A percentile compares a stretch with the other conserved stretches of the same genome.
Conservation (phyloP, 1,139 yeast species). For the Candida labiduridarum region DNA sequence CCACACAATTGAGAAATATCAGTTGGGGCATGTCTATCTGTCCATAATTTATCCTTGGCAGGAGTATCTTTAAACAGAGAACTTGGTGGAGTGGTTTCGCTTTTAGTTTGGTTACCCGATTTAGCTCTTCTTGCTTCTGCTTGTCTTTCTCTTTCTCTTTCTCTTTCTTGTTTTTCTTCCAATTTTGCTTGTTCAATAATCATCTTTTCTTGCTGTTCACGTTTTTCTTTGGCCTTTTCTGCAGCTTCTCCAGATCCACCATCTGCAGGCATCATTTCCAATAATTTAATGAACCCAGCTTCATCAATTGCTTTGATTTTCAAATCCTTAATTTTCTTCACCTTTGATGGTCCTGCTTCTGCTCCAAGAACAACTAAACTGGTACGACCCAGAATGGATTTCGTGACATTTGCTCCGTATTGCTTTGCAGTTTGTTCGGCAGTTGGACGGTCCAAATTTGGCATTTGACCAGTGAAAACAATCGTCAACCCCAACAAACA, state of each 20-base stretch:
- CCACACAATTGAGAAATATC: conserved; percentile 82
- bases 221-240: conserved; percentile 66
- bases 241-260: conserved; percentile 89
- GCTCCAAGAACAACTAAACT: conserved; percentile 88
- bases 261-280: conserved; percentile 82
- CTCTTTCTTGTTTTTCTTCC: conserved; percentile 19
- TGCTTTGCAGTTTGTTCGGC: conserved; percentile 77
- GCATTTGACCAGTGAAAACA: conserved; percentile 90
- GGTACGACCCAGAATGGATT: conserved; percentile 84
- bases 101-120: neutral
- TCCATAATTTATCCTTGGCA: conserved; percentile 76
- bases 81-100: neutral
- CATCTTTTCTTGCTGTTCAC: conserved; percentile 63
- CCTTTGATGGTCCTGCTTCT: conserved; percentile 97
- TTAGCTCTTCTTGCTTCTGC: neutral
- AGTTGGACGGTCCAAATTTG: conserved; percentile 73
- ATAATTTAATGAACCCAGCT: conserved; percentile 77
- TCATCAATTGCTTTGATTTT: conserved; percentile 83
- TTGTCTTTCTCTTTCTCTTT: conserved; percentile 22
- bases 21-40: conserved; percentile 89
- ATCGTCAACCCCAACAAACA: conserved; percentile 86
- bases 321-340: conserved; percentile 72
- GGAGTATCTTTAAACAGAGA: conserved; percentile 28
- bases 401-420: conserved; percentile 94
- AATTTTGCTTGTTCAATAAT: conserved; percentile 52